Evolutionary conservation across 495 filamentous ascomycete genomes (phyloP).

Genomic region (Chaetomium tenue): DNA sequence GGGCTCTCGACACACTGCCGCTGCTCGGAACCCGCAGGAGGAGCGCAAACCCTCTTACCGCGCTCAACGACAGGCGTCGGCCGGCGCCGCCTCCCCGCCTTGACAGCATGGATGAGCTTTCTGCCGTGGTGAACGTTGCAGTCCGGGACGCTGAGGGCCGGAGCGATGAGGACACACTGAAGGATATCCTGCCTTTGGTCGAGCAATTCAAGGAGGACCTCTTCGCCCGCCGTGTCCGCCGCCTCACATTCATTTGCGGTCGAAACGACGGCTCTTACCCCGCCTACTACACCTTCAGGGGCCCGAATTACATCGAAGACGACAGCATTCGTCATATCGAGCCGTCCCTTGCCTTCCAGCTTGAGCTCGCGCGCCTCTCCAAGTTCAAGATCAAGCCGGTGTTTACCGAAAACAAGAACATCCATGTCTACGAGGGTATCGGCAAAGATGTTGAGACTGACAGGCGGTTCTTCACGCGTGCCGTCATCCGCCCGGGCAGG

Average conservation of each 20-base stretch:
- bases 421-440: slow-evolving; percentile 95
- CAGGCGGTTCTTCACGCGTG: slow-evolving; percentile 96
- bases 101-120: slow-evolving; percentile 68
- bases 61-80: slow-evolving; percentile 69
- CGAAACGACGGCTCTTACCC: slow-evolving; percentile 93
- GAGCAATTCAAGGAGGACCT: slow-evolving; percentile 83
- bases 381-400: slow-evolving; percentile 98
- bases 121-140: slow-evolving; percentile 87
- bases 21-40: slow-evolving; percentile 43
- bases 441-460: slow-evolving; percentile 92
- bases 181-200: slow-evolving; percentile 69
- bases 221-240: slow-evolving; percentile 72
- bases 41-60: slow-evolving; percentile 61
- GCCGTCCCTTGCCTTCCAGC: slow-evolving; percentile 95
- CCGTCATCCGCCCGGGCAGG: slow-evolving; percentile 86
- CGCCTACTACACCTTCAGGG: slow-evolving; percentile 96
- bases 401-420: slow-evolving; percentile 98
- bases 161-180: slow-evolving; percentile 77
- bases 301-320: slow-evolving; percentile 84
- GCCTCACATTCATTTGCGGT: slow-evolving; percentile 94
- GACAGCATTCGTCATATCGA: slow-evolving; percentile 95
- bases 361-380: slow-evolving; percentile 86
- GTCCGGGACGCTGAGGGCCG: slow-evolving; percentile 84
- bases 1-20: slow-evolving; percentile 81
- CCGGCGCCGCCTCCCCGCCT: slow-evolving; percentile 45